phyloP scores from a whole-genome alignment of 2,329 filamentous ascomycete genomes.

The Sordariomycetes sp. region DNA sequence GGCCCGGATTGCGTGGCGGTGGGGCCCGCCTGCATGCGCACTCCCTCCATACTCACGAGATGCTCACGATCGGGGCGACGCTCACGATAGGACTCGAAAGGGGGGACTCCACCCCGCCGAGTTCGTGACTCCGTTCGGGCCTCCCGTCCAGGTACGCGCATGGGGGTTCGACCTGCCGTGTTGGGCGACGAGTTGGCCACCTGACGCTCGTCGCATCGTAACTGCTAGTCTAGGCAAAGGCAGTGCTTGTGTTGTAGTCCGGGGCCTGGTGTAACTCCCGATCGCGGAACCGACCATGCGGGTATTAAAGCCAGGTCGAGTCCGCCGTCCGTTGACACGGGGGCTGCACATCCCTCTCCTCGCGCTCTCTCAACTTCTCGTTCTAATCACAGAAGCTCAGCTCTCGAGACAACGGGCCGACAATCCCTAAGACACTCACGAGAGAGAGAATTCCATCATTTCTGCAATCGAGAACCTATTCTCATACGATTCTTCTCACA shows the following conservation, averaged over 20 bases:
- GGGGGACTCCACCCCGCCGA: not conserved
- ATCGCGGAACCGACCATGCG: not conserved
- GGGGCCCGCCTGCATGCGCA: not conserved
- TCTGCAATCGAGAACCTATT: too few species aligned
- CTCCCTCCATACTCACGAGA: not conserved
- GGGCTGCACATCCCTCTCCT: not conserved
- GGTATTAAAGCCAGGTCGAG: not conserved
- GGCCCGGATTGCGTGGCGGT: not conserved
- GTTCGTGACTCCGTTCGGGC: not conserved
- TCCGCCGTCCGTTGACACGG: not conserved
- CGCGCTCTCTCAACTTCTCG: not conserved
- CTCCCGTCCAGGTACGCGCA: not conserved
- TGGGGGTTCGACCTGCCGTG: not conserved
- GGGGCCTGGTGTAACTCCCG: not conserved
- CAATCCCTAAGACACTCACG: too few species aligned
- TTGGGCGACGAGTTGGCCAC: not conserved
- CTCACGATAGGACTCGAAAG: not conserved
- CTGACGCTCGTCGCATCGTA: not conserved
- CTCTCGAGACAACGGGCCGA: too few species aligned
- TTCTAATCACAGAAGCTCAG: too few species aligned
- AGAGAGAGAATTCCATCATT: too few species aligned
- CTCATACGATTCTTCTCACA: too few species aligned
- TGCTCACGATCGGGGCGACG: not conserved
- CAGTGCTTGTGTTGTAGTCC: not conserved
- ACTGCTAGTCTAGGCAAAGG: not conserved